phyloP scores from a whole-genome alignment of 352 stramenopile species.

The Peronospora tabacina region DNA sequence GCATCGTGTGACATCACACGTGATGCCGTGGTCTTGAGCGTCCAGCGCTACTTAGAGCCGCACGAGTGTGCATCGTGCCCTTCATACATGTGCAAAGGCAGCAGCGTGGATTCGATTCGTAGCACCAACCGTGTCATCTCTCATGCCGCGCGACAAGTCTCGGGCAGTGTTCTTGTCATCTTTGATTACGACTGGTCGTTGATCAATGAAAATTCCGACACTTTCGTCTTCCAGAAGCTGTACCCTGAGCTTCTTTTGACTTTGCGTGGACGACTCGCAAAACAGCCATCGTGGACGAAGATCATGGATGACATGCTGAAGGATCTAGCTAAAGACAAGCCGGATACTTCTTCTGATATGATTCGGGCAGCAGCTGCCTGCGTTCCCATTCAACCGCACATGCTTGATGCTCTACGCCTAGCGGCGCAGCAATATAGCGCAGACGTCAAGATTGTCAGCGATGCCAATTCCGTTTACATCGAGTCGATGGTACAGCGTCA shows the following conservation, averaged over 20 bases:
- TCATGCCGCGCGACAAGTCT: conserved; percentile 4
- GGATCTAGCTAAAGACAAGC: conserved; percentile 34
- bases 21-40: conserved; percentile 42
- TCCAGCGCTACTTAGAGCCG: conserved; percentile 39
- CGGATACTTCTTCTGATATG: conserved; percentile 26
- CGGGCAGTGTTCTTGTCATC: conserved; percentile 40
- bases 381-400: conserved; percentile 52
- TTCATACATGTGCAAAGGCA: conserved; percentile 74
- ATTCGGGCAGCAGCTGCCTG: conserved; percentile 39
- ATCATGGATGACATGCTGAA: conserved; percentile 62
- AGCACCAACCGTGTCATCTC: conserved; percentile 2
- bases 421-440: conserved; percentile 32
- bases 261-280: conserved; percentile 21
- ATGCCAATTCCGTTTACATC: conserved; percentile 78
- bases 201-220: conserved; percentile 80
- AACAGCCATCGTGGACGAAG: conserved; percentile 43
- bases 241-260: conserved; percentile 48
- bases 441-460: conserved; percentile 63
- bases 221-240: conserved; percentile 59
- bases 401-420: conserved; percentile 61
- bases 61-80: conserved; percentile 56
- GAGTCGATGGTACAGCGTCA: conserved; percentile 56
- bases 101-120: conserved; percentile 54
- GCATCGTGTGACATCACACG: conserved; percentile 39
- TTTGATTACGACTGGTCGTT: conserved; percentile 85